Evolutionary conservation across 371 early-diverging fungal species (phyloP).

Genomic region (Apophysomyces sp.): DNA sequence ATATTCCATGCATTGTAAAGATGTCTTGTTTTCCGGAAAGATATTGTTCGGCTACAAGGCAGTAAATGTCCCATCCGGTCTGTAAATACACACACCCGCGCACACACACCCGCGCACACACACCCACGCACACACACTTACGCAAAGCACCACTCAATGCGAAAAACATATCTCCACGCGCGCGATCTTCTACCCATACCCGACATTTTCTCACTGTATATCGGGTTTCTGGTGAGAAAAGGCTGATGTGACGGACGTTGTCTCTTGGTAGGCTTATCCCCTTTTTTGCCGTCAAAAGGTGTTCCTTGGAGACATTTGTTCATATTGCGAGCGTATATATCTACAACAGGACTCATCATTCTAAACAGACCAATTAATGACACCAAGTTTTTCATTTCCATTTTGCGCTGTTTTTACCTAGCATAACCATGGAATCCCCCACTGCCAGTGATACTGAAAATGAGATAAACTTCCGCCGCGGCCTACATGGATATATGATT

Average conservation of each 20-base stretch:
- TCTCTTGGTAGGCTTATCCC: not conserved
- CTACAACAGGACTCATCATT: conserved; percentile 5
- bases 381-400: not conserved
- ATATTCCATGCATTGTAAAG: conserved; percentile 3
- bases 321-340: not conserved
- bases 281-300: not conserved
- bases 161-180: not conserved
- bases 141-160: not conserved
- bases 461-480: not conserved
- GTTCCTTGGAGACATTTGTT: not conserved
- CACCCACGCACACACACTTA: no score
- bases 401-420: not conserved
- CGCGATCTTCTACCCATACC: not conserved
- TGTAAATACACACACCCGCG: no score
- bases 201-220: not conserved
- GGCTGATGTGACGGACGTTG: not conserved
- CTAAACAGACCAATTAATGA: not conserved
- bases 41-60: not conserved
- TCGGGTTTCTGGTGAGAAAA: not conserved
- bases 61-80: no score
- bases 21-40: not conserved
- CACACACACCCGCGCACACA: no score
- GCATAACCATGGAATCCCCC: conserved; percentile 3
- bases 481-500: not conserved
- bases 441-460: conserved; percentile 3